A percentile compares a stretch with the other conserved stretches of the same genome.
phyloP scores from a whole-genome alignment of 2,329 filamentous ascomycete genomes.

The Aureobasidium sp. region DNA sequence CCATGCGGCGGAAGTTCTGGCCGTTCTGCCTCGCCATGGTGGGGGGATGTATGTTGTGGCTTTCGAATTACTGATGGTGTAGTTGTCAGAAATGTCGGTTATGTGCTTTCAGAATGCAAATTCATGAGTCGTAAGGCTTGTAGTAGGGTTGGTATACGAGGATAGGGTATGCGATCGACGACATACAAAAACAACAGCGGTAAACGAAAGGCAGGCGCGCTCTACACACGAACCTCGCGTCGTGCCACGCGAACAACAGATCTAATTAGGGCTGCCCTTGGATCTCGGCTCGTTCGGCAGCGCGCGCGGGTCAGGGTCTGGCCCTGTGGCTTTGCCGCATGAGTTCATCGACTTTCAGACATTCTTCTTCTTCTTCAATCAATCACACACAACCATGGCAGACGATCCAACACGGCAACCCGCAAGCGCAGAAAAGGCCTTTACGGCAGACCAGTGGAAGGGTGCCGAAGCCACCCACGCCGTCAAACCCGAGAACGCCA shows the following conservation, averaged over 20 bases:
- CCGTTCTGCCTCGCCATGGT: constrained; percentile 14
- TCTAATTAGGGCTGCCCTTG: background rate
- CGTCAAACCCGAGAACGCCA: constrained; percentile 41
- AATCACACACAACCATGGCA: constrained; percentile 31
- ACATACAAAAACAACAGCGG: constrained; percentile 4
- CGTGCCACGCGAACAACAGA: background rate
- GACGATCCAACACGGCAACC: constrained; percentile 37
- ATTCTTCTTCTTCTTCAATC: background rate
- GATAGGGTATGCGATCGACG: background rate
- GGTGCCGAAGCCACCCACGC: constrained; percentile 21
- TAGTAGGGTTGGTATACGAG: background rate
- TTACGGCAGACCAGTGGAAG: constrained; percentile 31
- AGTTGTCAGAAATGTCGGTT: background rate
- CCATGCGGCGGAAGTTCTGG: constrained; percentile 19
- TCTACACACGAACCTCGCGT: constrained; percentile 4
- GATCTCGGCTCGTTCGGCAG: background rate
- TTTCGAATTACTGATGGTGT: background rate
- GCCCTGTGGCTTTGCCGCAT: constrained; percentile 4
- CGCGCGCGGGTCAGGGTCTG: constrained; percentile 2
- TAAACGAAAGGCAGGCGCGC: background rate
- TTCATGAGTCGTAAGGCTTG: background rate
- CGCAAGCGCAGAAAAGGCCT: constrained; percentile 24
- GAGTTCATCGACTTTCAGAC: constrained; percentile 1
- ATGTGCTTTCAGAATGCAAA: background rate
- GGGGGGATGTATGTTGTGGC: background rate